phyloP scores from a whole-genome alignment of 768 basidiomycete species.

The Suillus luteus region DNA sequence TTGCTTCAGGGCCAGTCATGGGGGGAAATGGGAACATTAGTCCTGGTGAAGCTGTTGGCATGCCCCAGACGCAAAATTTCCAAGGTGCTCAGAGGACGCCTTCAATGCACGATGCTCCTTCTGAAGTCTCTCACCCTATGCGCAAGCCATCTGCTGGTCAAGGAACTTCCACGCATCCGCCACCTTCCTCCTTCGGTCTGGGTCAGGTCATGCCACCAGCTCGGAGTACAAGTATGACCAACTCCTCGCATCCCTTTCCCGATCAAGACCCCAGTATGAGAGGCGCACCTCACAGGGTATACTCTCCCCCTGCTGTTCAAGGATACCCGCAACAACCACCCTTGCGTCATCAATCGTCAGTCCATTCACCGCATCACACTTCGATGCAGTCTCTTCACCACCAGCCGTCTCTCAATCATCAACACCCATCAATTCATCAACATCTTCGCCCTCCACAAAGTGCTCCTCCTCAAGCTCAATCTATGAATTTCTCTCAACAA shows the following conservation, averaged over 20 bases:
- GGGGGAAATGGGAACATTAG: constrained; percentile 12
- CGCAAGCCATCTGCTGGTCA: constrained; percentile 29
- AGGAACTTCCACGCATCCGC: constrained; percentile 12
- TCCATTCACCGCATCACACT: constrained; percentile 29
- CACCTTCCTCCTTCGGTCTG: constrained; percentile 39
- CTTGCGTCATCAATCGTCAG: constrained; percentile 26
- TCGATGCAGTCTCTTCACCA: constrained; percentile 33
- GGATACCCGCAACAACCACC: constrained; percentile 15
- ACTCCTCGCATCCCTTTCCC: constrained; percentile 26
- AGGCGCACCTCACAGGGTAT: constrained; percentile 19
- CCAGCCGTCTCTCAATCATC: constrained; percentile 21
- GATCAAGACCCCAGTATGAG: constrained; percentile 25
- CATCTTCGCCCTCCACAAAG: constrained; percentile 13
- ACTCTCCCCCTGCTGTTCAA: constrained; percentile 21
- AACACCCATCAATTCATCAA: constrained; percentile 17
- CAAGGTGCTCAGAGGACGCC: constrained; percentile 21
- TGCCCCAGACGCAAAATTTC: constrained; percentile 9
- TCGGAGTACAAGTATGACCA: constrained; percentile 39
- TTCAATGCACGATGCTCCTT: constrained; percentile 22
- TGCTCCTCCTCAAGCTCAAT: constrained; percentile 22
- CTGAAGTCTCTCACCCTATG: constrained; percentile 20
- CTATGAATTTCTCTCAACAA: constrained; percentile 21
- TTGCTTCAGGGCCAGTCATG: constrained; percentile 12
- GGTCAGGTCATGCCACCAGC: constrained; percentile 40
- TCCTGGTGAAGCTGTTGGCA: constrained; percentile 11